Evolutionary conservation across 2,329 filamentous ascomycete species (phyloP).

Genomic region (Colletotrichum nymphaeae): DNA sequence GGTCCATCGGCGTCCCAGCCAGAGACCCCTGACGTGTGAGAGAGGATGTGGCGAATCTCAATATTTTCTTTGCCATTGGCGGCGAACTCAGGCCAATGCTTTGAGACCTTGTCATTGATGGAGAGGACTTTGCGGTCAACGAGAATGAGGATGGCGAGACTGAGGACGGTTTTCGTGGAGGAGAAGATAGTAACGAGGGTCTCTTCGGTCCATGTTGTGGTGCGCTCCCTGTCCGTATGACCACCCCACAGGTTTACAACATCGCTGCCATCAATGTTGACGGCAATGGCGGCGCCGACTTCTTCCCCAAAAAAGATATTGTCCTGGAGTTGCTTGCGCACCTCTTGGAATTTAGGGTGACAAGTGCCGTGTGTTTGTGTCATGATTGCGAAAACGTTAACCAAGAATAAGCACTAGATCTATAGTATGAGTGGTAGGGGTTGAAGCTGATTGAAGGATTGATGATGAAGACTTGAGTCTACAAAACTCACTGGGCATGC

Average conservation of each 20-base stretch:
- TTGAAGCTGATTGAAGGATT: background rate
- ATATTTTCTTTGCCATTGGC: conserved; percentile 53
- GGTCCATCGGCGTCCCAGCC: conserved; percentile 44
- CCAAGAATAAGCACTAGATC: background rate
- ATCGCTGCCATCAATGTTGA: conserved; percentile 52
- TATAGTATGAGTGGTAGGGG: too few species aligned
- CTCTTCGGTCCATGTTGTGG: conserved; percentile 48
- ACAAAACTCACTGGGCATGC: too few species aligned
- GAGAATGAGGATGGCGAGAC: conserved; percentile 50
- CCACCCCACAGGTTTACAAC: conserved; percentile 60
- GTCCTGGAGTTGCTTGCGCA: conserved; percentile 48
- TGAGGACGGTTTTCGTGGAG: conserved; percentile 50
- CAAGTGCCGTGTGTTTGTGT: conserved; percentile 43
- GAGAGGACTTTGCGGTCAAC: conserved; percentile 51
- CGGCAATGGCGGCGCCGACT: conserved; percentile 54
- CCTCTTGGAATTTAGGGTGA: conserved; percentile 47
- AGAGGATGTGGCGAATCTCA: conserved; percentile 51
- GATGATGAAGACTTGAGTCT: background rate
- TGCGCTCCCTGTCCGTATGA: conserved; percentile 43
- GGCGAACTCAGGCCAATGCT: conserved; percentile 59
- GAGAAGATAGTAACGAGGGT: conserved; percentile 55
- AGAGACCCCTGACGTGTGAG: conserved; percentile 51
- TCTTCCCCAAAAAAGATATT: conserved; percentile 51
- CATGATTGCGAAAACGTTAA: conserved; percentile 21
- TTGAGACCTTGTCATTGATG: conserved; percentile 48